Evolutionary conservation across 192 early-diverging fungal genomes (phyloP), one percentile per base, ranked within the genome.

Genomic region (Physocladia obscura): DNA sequence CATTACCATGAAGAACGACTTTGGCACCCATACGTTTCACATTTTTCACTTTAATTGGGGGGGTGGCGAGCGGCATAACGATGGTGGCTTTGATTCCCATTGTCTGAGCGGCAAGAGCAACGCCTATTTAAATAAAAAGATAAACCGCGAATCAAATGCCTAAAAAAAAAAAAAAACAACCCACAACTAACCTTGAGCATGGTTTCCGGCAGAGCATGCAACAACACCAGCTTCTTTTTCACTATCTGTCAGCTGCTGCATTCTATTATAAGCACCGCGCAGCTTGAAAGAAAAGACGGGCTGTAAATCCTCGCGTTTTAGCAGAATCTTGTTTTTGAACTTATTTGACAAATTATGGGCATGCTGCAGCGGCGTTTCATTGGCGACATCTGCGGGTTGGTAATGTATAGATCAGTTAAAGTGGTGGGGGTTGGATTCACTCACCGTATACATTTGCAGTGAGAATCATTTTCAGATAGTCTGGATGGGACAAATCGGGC

Each of bases 221-320:
- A 98, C 92, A 36, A 99, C 93, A 4, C 97, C 97, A 15, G 81
- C 77, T n/a, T 71, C 69, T 67, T 83, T 87, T 76, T 99, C 97
- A 34, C 87, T 89, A 1, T 74, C 72, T 1, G 89, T 83, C 49
- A 99, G 79, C 63, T 94, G 90, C 31, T 87, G 84, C 75, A 99
- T 90, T 64, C 87, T 86, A 77, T 99, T 97, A 84, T 96, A 94
- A 2, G 97, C 97, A 19, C 97, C 97, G 26, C 97, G 88, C 70
- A 95, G 89, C 85, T 99, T 99, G 88, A 99, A 99, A 13, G 92
- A 94, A 68, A 99, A 99, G 26, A 97, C 95, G 15, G 93, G 89
- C 65, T 97, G 95, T 56, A 97, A 82, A 78, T 99, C 97, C 71
- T 99, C 97, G 47, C 97, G 89, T 76, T 99, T 99, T 37, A 99